phyloP scores from a whole-genome alignment of 768 basidiomycete species.

The Boletus edulis region DNA sequence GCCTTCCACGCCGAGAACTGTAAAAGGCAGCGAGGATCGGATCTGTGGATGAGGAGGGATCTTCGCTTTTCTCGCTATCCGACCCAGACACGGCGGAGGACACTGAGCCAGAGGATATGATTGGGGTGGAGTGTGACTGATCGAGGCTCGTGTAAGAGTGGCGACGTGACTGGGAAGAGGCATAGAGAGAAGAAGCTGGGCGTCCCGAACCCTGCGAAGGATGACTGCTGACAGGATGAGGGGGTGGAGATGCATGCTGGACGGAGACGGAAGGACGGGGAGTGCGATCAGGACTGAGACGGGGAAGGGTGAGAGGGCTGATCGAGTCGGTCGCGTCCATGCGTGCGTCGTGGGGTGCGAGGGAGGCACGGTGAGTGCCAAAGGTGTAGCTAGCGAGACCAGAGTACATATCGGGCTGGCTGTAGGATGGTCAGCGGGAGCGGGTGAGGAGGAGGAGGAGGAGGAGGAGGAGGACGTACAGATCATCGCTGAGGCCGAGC shows the following conservation, averaged over 20 bases:
- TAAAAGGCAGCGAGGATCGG: slow-evolving; percentile 22
- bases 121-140: background rate
- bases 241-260: slow-evolving; percentile 1
- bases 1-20: slow-evolving; percentile 20
- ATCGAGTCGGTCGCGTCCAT: slow-evolving; percentile 26
- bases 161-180: slow-evolving; percentile 17
- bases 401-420: slow-evolving; percentile 32
- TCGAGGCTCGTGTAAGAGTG: slow-evolving; percentile 9
- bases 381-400: slow-evolving; percentile 42
- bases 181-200: slow-evolving; percentile 18
- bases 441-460: background rate
- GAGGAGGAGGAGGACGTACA: background rate
- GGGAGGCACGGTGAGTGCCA: slow-evolving; percentile 31
- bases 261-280: slow-evolving; percentile 43
- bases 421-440: background rate
- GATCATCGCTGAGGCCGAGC: slow-evolving; percentile 11
- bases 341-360: slow-evolving; percentile 8
- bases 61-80: slow-evolving; percentile 35
- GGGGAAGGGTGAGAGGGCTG: slow-evolving; percentile 36
- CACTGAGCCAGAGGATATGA: background rate
- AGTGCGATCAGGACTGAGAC: slow-evolving; percentile 38
- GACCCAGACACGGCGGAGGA: slow-evolving; percentile 17
- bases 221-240: slow-evolving; percentile 31
- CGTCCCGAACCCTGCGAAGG: slow-evolving; percentile 30
- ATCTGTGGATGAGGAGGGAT: slow-evolving; percentile 36